Evolutionary conservation across 1,284 basidiomycete genomes (phyloP).

Genomic region (Trichosporon ovoides): DNA sequence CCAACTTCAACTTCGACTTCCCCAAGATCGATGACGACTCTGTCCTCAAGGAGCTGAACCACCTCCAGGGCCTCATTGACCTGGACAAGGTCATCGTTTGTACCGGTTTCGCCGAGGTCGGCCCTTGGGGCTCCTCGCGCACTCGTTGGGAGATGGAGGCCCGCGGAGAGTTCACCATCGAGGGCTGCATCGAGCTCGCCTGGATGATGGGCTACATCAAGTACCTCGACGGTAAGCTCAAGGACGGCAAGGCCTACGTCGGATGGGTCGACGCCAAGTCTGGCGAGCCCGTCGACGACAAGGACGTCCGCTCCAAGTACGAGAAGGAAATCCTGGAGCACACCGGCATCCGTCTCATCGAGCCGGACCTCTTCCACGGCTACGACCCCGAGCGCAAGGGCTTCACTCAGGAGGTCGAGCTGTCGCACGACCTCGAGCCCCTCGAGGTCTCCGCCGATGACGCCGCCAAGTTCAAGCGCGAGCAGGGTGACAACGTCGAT

Average conservation of each 20-base stretch:
- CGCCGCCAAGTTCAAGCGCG: constrained; percentile 90
- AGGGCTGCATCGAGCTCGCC: constrained; percentile 97
- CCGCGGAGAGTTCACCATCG: constrained; percentile 85
- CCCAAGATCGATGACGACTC: constrained; percentile 67
- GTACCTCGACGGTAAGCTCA: constrained; percentile 93
- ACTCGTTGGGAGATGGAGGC: constrained; percentile 99
- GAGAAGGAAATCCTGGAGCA: constrained; percentile 90
- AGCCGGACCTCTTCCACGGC: constrained; percentile 94
- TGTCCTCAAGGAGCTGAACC: constrained; percentile 64
- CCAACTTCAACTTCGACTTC: constrained; percentile 95
- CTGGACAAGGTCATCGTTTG: constrained; percentile 92
- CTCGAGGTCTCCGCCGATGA: constrained; percentile 88
- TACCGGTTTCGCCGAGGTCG: constrained; percentile 95
- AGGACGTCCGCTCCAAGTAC: constrained; percentile 88
- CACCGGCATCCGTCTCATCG: constrained; percentile 92
- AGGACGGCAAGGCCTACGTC: constrained; percentile 85
- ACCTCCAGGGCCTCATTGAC: constrained; percentile 81
- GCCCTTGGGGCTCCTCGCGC: constrained; percentile 97
- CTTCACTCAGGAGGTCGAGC: constrained; percentile 94
- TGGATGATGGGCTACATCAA: constrained; percentile 99
- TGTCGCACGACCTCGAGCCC: constrained; percentile 93
- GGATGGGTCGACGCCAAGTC: constrained; percentile 97
- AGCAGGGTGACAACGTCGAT: constrained; percentile 95
- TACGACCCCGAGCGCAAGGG: constrained; percentile 96
- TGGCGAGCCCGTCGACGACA: constrained; percentile 96